Evolutionary conservation across 306 rosid species (phyloP).

Genomic region (Quercus ilex): DNA sequence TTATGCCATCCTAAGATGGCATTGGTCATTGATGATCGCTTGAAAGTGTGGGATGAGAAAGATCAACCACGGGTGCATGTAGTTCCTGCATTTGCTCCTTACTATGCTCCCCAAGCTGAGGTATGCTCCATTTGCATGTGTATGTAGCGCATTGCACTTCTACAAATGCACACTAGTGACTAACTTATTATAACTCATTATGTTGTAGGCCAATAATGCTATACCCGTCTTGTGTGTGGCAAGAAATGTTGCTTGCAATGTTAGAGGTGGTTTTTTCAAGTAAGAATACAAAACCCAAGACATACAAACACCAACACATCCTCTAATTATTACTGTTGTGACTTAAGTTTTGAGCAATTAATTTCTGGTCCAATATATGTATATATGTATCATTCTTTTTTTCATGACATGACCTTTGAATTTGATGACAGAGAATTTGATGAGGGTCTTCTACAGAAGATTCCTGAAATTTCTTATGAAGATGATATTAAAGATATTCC

Average conservation of each 20-base stretch:
- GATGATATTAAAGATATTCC: slow-evolving; percentile 72
- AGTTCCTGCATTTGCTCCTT: slow-evolving; percentile 99
- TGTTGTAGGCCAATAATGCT: slow-evolving; percentile 71
- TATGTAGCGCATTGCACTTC: slow-evolving; percentile 6
- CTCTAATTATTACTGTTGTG: neutral
- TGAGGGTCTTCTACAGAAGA: slow-evolving; percentile 78
- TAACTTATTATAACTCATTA: slow-evolving; percentile 28
- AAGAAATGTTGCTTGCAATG: slow-evolving; percentile 97
- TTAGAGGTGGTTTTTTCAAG: slow-evolving; percentile 97
- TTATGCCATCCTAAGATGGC: slow-evolving; percentile 96
- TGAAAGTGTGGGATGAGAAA: slow-evolving; percentile 98
- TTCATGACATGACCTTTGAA: slow-evolving; percentile 16
- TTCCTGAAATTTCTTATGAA: slow-evolving; percentile 71
- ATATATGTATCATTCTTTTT: slow-evolving; percentile 23
- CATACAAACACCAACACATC: neutral
- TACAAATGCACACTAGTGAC: slow-evolving; percentile 10
- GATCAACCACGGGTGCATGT: slow-evolving; percentile 99
- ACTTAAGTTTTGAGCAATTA: slow-evolving; percentile 22
- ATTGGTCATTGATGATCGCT: slow-evolving; percentile 95
- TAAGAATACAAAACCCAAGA: slow-evolving; percentile 34
- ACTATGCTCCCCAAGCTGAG: slow-evolving; percentile 97
- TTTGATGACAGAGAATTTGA: slow-evolving; percentile 82
- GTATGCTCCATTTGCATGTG: slow-evolving; percentile 37
- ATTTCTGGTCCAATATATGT: slow-evolving; percentile 5
- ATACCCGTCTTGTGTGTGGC: slow-evolving; percentile 95